Conservation (phyloP, 352 stramenopile species). For the Phytopythium montanum region DNA sequence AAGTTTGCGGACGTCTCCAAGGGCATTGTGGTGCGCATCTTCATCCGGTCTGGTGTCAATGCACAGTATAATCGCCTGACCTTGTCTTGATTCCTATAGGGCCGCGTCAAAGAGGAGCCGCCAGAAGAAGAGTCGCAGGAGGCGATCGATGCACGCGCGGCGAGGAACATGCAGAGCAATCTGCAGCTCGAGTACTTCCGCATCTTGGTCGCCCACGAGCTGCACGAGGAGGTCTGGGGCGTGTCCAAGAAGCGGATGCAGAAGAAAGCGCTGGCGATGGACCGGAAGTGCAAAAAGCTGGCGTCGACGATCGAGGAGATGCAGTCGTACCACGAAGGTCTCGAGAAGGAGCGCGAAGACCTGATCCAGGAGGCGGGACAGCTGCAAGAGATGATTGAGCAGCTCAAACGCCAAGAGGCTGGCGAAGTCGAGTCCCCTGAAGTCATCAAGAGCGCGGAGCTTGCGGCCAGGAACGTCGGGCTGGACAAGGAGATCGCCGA, state of each 20-base stretch:
- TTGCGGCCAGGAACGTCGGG: slow-evolving; percentile 42
- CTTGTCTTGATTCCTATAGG: slow-evolving; percentile 6
- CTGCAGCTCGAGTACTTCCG: slow-evolving; percentile 75
- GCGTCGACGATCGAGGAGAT: slow-evolving; percentile 40
- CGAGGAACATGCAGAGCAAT: slow-evolving; percentile 53
- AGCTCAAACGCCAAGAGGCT: slow-evolving; percentile 51
- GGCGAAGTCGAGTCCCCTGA: slow-evolving; percentile 65
- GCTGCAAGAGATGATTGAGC: slow-evolving; percentile 53
- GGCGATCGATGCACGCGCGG: slow-evolving; percentile 56
- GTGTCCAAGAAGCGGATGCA: slow-evolving; percentile 49
- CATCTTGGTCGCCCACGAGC: slow-evolving; percentile 66
- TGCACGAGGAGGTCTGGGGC: slow-evolving; percentile 77
- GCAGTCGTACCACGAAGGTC: slow-evolving; percentile 30
- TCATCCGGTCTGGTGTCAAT: not conserved
- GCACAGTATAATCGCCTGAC: not conserved
- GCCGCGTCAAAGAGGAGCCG: slow-evolving; percentile 58
- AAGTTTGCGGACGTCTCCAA: slow-evolving; percentile 82
- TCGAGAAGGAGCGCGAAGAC: slow-evolving; percentile 60
- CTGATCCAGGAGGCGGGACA: slow-evolving; percentile 50
- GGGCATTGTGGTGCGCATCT: slow-evolving; percentile 64
- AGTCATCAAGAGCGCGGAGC: slow-evolving; percentile 47
- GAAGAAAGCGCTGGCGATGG: slow-evolving; percentile 40
- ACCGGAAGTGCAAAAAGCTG: slow-evolving; percentile 58
- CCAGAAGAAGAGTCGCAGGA: slow-evolving; percentile 67
- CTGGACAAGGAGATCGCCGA: slow-evolving; percentile 74